Evolutionary conservation across 345 rosid genomes (phyloP), one percentile per base, ranked within the genome.

Genomic region (Bruguiera sexangula): DNA sequence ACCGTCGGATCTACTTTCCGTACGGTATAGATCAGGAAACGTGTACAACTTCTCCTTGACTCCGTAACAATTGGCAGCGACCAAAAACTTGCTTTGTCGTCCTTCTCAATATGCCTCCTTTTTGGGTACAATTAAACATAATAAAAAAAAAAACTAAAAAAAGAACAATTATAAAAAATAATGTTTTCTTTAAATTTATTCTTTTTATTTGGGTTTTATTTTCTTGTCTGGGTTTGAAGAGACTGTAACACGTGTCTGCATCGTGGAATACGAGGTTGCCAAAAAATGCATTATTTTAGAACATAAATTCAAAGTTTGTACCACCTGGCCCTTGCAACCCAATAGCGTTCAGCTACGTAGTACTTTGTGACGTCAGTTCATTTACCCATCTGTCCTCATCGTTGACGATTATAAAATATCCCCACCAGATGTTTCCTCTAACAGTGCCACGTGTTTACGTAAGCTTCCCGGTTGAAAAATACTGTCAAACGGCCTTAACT

Each of bases 1-100:
- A 65, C 89, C 94, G 91, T 82, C 48, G 59, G 16, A 76, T 79
- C 78, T 32, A 36, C 53, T 20, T 59, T 36, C 16, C 20, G 5
- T 5, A 8, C n/a, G 50, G 53, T 52, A 30, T 46, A 68, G 52
- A 24, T 34, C 65, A 39, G 4, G 69, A 73, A 86, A 83, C 94
- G 85, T 81, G 79, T 78, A 24, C 46, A 20, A 55, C 27, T 56
- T 16, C 27, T 65, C 77, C 81, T 84, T 83, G 88, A 76, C 21
- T 91, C 77, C 78, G 71, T 85, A 0, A 63, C 2, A 32, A 19
- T 3, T 8, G 2, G 52, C 73, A 89, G 82, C 68, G 73, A 7
- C 22, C 66, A 55, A 6, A 37, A 34, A 22, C 71, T 78, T 73
- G 70, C 82, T 81, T 83, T 76, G 83, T 79, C 80, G 86, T 74